Evolutionary conservation across 768 basidiomycete genomes (phyloP), one percentile per base, ranked within the genome.

Genomic region (Psilocybe azurescens): DNA sequence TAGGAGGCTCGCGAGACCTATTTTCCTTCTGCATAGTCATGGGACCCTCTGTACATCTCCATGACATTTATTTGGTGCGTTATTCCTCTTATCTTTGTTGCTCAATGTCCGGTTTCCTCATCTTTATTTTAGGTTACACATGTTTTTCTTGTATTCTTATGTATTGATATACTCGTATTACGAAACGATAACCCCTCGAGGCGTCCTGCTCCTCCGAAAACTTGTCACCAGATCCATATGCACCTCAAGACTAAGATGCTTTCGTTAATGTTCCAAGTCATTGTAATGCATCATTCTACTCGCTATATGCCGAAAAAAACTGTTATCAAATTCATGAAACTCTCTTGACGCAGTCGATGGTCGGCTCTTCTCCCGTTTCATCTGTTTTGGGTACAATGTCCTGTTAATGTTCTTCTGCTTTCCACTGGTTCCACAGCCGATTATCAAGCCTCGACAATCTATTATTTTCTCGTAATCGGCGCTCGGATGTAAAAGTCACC

Each of bases 111-210:
- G 18, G 10, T 29, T 48, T 48, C 59, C 65, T 67, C 59, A 69
- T 67, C 52, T 59, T 56, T 61, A 39, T 44, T 47, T 38, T 44
- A 41, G 58, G 53, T 62, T 38, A 58, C 62, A 58, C 36, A 52
- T 54, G 29, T 41, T 44, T 44, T 13, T 47, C 48, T 61, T 63
- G 53, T 68, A 67, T 65, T 59, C 49, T 53, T 66, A 65, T 68
- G 59, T 69, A 66, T 64, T 63, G 63, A 67, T 66, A 67, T 59
- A 65, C 62, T 61, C 65, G 60, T 68, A 46, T 67, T 61, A 67
- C 63, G 67, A 46, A 61, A 67, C 61, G 69, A 69, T 68, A 69
- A 61, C 54, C 55, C 64, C 67, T 66, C 64, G 67, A 69, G 68
- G 68, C 69, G 55, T 10, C 54, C 47, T 50, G 38, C 53, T 60